These are phyloP conservation scores for Daldinia eschscholtzii DNA, from an alignment of 2,329 filamentous ascomycete species.

Conservation along the genomic window DNA sequence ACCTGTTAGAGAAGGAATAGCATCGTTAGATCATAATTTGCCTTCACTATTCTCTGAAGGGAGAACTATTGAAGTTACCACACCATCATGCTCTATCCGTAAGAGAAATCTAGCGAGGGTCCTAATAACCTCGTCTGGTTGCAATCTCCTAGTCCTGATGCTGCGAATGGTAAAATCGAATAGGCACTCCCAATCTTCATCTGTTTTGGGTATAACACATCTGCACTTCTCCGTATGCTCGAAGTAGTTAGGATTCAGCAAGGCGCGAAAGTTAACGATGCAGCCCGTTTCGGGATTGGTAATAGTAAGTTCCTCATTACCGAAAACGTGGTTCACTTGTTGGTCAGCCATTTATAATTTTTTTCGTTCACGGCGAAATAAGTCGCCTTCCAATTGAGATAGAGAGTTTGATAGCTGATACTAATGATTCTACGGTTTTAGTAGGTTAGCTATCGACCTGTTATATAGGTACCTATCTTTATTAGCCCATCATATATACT, in stretches of 20 bases:
- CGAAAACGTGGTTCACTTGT: neutral
- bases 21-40: neutral
- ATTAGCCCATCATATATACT: neutral
- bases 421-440: neutral
- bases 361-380: neutral
- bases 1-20: neutral
- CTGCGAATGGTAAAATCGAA: slow-evolving; percentile 21
- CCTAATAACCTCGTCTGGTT: slow-evolving; percentile 40
- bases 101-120: slow-evolving; percentile 43
- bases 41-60: neutral
- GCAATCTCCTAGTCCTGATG: slow-evolving; percentile 32
- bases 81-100: slow-evolving; percentile 26
- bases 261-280: slow-evolving; percentile 23
- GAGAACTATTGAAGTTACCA: neutral
- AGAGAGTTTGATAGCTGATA: neutral
- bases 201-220: slow-evolving; percentile 27
- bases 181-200: slow-evolving; percentile 30
- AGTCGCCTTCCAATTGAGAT: neutral
- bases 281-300: slow-evolving; percentile 41
- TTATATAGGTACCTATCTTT: neutral
- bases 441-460: neutral
- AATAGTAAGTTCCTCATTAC: slow-evolving; percentile 20
- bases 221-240: slow-evolving; percentile 37
- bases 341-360: slow-evolving; percentile 17
- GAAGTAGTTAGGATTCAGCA: slow-evolving; percentile 21